phyloP scores from a whole-genome alignment of 1,139 yeast species.

The Nakaseomyces kungkrabaensis region DNA sequence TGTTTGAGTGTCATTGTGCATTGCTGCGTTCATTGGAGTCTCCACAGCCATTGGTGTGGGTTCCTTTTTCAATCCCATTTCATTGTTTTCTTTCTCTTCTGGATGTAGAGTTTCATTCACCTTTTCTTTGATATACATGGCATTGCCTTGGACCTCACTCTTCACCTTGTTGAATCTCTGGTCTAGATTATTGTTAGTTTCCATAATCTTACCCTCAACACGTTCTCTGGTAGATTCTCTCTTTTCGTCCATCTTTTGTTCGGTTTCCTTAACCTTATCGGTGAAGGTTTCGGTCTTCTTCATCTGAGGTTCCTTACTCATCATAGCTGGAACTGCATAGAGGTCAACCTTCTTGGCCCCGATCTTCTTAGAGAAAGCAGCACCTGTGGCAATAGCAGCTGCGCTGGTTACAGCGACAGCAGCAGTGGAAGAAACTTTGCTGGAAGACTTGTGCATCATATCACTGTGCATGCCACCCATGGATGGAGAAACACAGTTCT shows the following conservation, averaged over 20 bases:
- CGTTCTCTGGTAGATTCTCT: not conserved
- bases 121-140: slow-evolving; percentile 1
- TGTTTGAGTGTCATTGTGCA: not conserved
- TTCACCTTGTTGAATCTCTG: not conserved
- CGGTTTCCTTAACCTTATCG: not conserved
- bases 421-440: not conserved
- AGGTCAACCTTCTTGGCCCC: not conserved
- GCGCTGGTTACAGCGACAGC: slow-evolving; percentile 1
- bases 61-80: not conserved
- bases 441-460: not conserved
- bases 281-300: not conserved
- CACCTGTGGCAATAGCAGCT: not conserved
- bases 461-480: not conserved
- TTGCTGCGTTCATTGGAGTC: not conserved
- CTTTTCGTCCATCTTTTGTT: not conserved
- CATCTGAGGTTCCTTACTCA: not conserved
- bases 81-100: not conserved
- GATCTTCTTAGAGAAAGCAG: not conserved
- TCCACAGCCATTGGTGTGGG: slow-evolving; percentile 2
- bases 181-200: not conserved
- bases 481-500: not conserved
- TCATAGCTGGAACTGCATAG: not conserved
- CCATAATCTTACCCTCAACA: not conserved
- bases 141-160: slow-evolving; percentile 1
- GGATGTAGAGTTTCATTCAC: not conserved